These are phyloP conservation scores for Mucor lusitanicus DNA, from an alignment of 371 early-diverging fungal genomes.

Conservation along the genomic window DNA sequence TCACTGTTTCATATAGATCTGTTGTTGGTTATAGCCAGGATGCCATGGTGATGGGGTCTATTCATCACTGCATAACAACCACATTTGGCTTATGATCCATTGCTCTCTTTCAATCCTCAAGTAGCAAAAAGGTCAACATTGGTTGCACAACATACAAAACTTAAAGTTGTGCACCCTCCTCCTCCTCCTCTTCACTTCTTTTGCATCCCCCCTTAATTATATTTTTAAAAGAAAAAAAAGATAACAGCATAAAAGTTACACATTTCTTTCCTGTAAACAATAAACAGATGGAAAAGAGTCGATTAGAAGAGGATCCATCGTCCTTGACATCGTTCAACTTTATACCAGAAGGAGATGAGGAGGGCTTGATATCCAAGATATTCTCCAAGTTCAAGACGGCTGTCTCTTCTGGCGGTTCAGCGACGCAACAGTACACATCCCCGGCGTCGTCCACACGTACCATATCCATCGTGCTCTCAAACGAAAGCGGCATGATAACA, in stretches of 20 bases:
- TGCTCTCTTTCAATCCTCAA: neutral
- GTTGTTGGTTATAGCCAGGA: neutral
- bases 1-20: neutral
- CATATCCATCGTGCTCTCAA: slow-evolving; percentile 3
- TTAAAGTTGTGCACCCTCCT: neutral
- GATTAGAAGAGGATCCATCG: slow-evolving; percentile 33
- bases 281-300: slow-evolving; percentile 14
- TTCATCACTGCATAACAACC: neutral
- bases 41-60: neutral
- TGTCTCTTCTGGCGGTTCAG: slow-evolving; percentile 37
- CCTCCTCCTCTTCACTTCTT: neutral
- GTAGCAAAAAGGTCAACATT: neutral
- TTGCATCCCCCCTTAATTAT: neutral
- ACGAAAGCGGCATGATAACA: neutral
- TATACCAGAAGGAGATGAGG: slow-evolving; percentile 51
- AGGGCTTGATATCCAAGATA: slow-evolving; percentile 59
- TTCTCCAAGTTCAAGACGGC: slow-evolving; percentile 61
- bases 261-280: neutral
- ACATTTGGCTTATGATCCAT: neutral
- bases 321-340: slow-evolving; percentile 53
- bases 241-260: neutral
- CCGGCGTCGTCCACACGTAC: slow-evolving; percentile 15
- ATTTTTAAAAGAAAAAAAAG: neutral
- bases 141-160: slow-evolving; percentile 3
- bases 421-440: slow-evolving; percentile 11